Base-by-base conservation (phyloP, 2,329 filamentous ascomycete genomes). In the Phialophora chinensis region DNA sequence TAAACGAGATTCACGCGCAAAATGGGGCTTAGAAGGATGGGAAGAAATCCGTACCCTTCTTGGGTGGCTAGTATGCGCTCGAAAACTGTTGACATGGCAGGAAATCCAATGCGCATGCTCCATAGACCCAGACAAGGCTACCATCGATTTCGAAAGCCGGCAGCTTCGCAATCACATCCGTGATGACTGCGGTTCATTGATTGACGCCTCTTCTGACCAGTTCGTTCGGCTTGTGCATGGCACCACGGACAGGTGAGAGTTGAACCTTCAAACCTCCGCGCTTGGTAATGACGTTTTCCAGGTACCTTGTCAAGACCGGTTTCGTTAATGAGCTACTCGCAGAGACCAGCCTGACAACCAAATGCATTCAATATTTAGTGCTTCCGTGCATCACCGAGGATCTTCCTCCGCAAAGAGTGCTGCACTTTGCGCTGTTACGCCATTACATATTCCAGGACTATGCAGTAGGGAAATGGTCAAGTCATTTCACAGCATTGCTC, bases 381-480 rank as follows among this genome's bases (percentile, higher is more conserved):
- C 27, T 29, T 29, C 52, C 23, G 27, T 55, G 52, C 52, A 27
- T 55, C 14, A 27, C 20, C 14, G 25, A 33, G 17, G 27, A 14
- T 29, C 52, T 55, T 27, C 4, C 23, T 29, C 23, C 52, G 7
- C 20, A 10, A 14, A 17, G 27, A 27, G 20, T 33, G 11, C 17
- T 29, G 27, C 27, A 31, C 17, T 31, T 55, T 20, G 20, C 52
- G 23, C 52, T 55, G 12, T 17, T 10, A 14, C 5, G 52, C 27
- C 27, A 33, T 27, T 55, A 55, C 52, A 33, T 55, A n/a, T 55
- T 55, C 14, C 52, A 55, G 27, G 52, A 55, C 29, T 55, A 55
- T 20, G 52, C 52, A 20, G 27, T 55, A n/a, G 52, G 20, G 11
- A 55, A 55, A 31, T 55, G 52, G 52, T 33, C 23, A 7, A 20